Conservation (phyloP, 306 rosid genomes). For the Acacia confusa region DNA sequence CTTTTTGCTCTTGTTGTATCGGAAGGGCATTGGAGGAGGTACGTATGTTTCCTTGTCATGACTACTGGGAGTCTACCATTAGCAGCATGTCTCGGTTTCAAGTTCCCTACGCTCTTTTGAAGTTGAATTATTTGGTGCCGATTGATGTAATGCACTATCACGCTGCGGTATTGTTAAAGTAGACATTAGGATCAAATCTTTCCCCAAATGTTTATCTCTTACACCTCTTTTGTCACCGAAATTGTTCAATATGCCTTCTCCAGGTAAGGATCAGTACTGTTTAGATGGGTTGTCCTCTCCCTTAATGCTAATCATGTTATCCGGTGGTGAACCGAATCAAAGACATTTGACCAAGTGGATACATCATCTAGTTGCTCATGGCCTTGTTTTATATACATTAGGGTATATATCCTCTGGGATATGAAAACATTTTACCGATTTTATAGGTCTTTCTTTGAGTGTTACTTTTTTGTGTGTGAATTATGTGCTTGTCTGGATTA, state of each 20-base stretch:
- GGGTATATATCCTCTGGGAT: background rate
- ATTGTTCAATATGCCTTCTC: background rate
- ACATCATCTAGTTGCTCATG: background rate
- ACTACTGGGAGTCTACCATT: constrained; percentile 12
- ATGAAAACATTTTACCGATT: background rate
- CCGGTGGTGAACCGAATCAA: background rate
- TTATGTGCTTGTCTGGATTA: background rate
- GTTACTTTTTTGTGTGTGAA: background rate
- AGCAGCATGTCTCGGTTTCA: background rate
- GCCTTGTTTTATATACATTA: background rate
- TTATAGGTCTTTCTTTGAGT: constrained; percentile 1
- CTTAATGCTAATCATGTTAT: background rate
- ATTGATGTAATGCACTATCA: background rate
- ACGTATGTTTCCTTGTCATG: constrained; percentile 15
- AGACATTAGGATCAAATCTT: background rate
- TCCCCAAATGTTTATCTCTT: background rate
- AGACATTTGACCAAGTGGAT: background rate
- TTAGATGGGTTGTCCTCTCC: background rate
- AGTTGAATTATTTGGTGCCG: background rate
- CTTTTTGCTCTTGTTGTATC: constrained; percentile 83
- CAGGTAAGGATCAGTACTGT: background rate
- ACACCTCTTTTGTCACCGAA: background rate
- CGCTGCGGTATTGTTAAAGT: background rate
- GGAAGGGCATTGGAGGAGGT: constrained; percentile 96
- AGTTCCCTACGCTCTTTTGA: background rate